Evolutionary conservation across 108 stramenopile species (phyloP), one percentile per base, ranked within the genome.

Genomic region (Discostella pseudostelligera): DNA sequence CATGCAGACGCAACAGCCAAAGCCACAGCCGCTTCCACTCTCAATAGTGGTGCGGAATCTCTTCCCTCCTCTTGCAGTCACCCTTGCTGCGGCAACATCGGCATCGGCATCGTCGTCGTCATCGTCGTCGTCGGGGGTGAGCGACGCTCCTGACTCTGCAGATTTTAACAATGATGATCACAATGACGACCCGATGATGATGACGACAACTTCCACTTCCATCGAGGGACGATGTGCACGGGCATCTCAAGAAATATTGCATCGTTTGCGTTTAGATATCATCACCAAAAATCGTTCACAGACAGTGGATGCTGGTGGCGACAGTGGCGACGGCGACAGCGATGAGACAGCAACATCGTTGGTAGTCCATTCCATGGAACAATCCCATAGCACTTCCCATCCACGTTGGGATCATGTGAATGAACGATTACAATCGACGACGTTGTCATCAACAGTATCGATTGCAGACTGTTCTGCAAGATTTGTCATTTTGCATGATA

Each of bases 341-440:
- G 12, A 26, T 65, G 20, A 50, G 26, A 35, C 13, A 17, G 53
- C 13, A 17, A 26, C 26, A 24, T 14, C 22, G 46, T 50, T 19
- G n/a, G 45, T 62, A 24, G 19, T 75, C n/a, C 63, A 54, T 39
- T 70, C 68, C 19, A 29, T 39, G 8, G 14, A 56, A 39, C 53
- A 35, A 39, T 26, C 43, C 8, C 17, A 57, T n/a, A 10, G 55
- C 5, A 55, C 56, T 11, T 65, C 82, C 16, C 81, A 87, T 78
- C 83, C 86, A 11, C 56, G 58, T 5, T 87, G 86, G 86, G 80
- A 87, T 67, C 82, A 83, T 59, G 65, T 87, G 53, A 79, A 84
- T 56, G 86, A 84, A 61, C 76, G 70, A n/a, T 1, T 37, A 39
- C 5, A 4, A 4, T 32, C 32, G 32, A 29, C 8, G 40, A 12